phyloP scores from a whole-genome alignment of 164 flowering plant species.

The Piper betle region DNA sequence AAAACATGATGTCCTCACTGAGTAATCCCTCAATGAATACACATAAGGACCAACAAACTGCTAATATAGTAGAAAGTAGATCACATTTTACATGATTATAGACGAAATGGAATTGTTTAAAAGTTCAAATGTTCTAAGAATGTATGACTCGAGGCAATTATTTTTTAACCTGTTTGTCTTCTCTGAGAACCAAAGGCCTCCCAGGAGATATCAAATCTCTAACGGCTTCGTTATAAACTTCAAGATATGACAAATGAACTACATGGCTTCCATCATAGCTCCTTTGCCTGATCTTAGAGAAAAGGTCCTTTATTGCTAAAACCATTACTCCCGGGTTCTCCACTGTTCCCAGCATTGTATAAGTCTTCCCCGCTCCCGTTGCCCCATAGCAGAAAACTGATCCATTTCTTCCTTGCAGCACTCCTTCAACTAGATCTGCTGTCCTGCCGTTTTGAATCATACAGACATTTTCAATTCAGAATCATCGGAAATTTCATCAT shows the following conservation, averaged over 20 bases:
- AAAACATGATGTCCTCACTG: neutral
- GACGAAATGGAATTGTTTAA: too few relatives aligned
- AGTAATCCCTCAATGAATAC: too few relatives aligned
- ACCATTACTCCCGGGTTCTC: slow-evolving; percentile 97
- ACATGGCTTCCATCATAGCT: slow-evolving; percentile 80
- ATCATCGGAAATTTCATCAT: neutral
- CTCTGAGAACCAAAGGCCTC: slow-evolving; percentile 84
- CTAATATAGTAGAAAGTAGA: too few relatives aligned
- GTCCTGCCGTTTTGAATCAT: slow-evolving; percentile 41
- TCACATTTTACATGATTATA: too few relatives aligned
- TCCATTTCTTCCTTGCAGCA: slow-evolving; percentile 81
- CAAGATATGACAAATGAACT: slow-evolving; percentile 91
- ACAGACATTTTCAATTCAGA: neutral
- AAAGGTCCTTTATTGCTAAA: slow-evolving; percentile 85
- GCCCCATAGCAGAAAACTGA: slow-evolving; percentile 96
- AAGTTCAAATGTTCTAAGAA: too few relatives aligned
- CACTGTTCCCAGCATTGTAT: slow-evolving; percentile 87
- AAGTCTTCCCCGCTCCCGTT: slow-evolving; percentile 94
- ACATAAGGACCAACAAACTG: too few relatives aligned
- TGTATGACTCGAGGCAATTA: too few relatives aligned
- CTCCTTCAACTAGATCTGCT: slow-evolving; percentile 79
- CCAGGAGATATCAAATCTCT: slow-evolving; percentile 89
- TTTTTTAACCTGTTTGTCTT: slow-evolving; percentile 71
- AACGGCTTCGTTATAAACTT: slow-evolving; percentile 89
- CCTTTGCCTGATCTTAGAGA: slow-evolving; percentile 64